Conservation (phyloP, 177 flowering plant species). For the Telopea speciosissima region DNA sequence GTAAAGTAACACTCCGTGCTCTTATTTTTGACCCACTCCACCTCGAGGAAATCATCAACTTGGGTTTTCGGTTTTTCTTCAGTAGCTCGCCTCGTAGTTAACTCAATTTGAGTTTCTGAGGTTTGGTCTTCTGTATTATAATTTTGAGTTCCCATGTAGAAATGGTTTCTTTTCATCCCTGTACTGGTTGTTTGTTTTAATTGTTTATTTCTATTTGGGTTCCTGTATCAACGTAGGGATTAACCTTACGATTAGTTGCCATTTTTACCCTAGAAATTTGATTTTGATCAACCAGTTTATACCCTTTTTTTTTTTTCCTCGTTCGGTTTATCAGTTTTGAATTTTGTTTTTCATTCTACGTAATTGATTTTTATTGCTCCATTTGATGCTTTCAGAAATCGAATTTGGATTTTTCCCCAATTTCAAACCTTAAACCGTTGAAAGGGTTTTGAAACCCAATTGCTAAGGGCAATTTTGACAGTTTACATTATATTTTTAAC, state of each 20-base stretch:
- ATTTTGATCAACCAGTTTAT: background rate
- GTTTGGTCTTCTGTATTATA: background rate
- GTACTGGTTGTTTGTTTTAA: background rate
- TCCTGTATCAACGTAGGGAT: too few relatives aligned
- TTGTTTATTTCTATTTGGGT: too few relatives aligned
- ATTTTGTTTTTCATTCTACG: background rate
- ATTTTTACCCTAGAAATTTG: background rate
- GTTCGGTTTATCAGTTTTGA: background rate
- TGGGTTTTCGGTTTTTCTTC: background rate
- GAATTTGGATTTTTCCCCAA: too few relatives aligned
- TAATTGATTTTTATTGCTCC: background rate
- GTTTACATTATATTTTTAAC: too few relatives aligned
- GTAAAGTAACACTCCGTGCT: background rate
- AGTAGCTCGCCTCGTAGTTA: background rate
- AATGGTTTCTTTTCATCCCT: background rate
- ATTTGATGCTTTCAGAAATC: background rate
- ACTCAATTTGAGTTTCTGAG: background rate
- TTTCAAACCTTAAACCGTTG: too few relatives aligned
- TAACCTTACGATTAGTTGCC: background rate
- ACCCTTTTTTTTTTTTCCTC: too few relatives aligned
- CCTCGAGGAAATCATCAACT: background rate
- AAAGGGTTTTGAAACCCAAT: too few relatives aligned
- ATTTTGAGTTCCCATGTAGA: background rate
- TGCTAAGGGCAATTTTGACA: too few relatives aligned
- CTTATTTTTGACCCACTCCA: background rate